Evolutionary conservation across 108 stramenopile genomes (phyloP).

Genomic region (Fistulifera solaris): DNA sequence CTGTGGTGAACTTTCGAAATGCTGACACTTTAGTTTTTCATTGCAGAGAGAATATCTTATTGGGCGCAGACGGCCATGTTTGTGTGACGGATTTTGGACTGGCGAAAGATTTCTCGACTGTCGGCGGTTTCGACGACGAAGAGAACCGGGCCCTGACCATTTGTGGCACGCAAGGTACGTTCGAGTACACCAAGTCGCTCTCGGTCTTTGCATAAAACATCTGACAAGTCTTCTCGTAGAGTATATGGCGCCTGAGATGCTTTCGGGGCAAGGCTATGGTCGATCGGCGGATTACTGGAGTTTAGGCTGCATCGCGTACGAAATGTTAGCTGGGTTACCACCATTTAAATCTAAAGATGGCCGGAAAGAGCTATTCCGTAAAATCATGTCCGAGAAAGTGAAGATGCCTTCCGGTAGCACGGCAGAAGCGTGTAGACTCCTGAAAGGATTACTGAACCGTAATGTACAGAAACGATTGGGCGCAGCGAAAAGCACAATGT

Average conservation of each 20-base stretch:
- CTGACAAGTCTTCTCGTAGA: conserved; percentile 16
- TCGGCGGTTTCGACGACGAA: conserved; percentile 22
- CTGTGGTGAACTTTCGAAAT: neutral
- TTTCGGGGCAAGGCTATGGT: conserved; percentile 89
- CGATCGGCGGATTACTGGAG: conserved; percentile 98
- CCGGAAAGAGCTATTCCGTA: conserved; percentile 88
- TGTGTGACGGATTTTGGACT: conserved; percentile 96
- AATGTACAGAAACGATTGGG: conserved; percentile 86
- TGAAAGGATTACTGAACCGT: conserved; percentile 89
- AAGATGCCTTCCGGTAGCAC: conserved; percentile 80
- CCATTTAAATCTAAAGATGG: conserved; percentile 84
- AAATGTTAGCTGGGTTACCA: conserved; percentile 93
- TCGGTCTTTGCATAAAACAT: neutral
- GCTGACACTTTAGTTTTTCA: neutral
- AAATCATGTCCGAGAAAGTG: conserved; percentile 92
- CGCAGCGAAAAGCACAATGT: conserved; percentile 88
- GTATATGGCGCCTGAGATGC: conserved; percentile 95
- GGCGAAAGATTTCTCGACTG: conserved; percentile 76
- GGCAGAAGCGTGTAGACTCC: conserved; percentile 67
- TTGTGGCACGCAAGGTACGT: conserved; percentile 60
- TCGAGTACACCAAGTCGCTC: neutral
- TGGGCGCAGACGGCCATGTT: conserved; percentile 85
- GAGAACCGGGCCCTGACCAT: conserved; percentile 61
- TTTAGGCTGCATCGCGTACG: conserved; percentile 78
- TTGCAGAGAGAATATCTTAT: conserved; percentile 83